Percentiles rank a stretch among this genome's conserved stretches.
Evolutionary conservation across 2,329 filamentous ascomycete species (phyloP).

Genomic region (Byssothecium circinans): DNA sequence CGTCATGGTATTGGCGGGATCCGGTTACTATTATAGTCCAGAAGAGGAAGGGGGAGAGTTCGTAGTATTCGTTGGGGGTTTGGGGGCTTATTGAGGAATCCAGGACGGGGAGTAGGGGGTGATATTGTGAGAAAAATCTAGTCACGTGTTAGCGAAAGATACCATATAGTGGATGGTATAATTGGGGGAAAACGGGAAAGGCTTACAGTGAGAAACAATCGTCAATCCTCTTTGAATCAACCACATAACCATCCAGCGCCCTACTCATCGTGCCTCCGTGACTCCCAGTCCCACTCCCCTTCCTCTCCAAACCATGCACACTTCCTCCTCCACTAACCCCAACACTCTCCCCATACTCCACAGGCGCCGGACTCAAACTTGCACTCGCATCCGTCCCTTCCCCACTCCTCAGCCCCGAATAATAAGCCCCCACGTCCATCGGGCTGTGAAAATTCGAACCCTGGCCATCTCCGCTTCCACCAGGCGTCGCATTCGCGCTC

Average conservation of each 20-base stretch:
- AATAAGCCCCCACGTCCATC: conserved; percentile 26
- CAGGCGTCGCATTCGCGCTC: conserved; percentile 30
- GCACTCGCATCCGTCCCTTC: conserved; percentile 27
- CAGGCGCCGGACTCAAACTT: conserved; percentile 30
- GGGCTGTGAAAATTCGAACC: conserved; percentile 21
- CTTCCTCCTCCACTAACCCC: neutral
- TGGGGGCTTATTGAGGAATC: conserved; percentile 32
- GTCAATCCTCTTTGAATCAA: conserved; percentile 37
- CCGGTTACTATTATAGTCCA: conserved; percentile 47
- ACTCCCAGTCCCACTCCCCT: conserved; percentile 13
- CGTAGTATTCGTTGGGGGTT: conserved; percentile 38
- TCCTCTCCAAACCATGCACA: conserved; percentile 16
- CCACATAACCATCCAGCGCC: conserved; percentile 33
- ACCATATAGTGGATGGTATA: neutral
- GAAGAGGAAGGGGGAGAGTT: conserved; percentile 42
- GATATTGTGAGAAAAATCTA: conserved; percentile 41
- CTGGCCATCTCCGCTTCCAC: conserved; percentile 30
- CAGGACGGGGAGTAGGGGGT: conserved; percentile 38
- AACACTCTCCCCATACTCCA: conserved; percentile 10
- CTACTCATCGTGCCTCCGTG: conserved; percentile 25
- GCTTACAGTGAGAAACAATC: conserved; percentile 40
- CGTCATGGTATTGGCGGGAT: conserved; percentile 41
- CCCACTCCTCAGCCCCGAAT: conserved; percentile 18
- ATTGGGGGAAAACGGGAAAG: neutral
- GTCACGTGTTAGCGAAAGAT: conserved; percentile 13